Evolutionary conservation across 345 rosid genomes (phyloP).

Genomic region (Rhodomyrtus tomentosa): DNA sequence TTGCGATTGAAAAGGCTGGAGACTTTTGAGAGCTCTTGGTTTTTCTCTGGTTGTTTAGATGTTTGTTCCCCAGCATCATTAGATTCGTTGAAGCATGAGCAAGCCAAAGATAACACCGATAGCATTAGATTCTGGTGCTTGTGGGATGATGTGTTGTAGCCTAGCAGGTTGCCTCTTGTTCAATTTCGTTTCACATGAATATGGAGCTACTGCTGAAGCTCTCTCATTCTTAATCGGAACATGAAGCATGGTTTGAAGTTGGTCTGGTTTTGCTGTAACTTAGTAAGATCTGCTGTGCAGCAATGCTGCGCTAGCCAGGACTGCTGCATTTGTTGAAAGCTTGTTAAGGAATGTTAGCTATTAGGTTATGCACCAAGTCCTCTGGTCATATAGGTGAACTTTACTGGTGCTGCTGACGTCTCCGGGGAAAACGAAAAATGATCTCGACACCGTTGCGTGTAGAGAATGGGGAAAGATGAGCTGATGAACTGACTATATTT

Average conservation of each 20-base stretch:
- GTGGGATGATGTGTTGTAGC: not conserved
- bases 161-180: not conserved
- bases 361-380: not conserved
- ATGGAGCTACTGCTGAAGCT: not conserved
- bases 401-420: not conserved
- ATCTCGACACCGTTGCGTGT: not conserved
- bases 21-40: not conserved
- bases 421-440: not conserved
- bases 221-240: not conserved
- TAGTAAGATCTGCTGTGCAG: not conserved
- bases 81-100: not conserved
- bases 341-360: not conserved
- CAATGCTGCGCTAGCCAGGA: not conserved
- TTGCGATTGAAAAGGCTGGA: not conserved
- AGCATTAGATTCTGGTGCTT: not conserved
- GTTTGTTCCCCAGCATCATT: not conserved
- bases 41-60: not conserved
- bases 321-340: not conserved
- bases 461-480: not conserved
- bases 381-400: not conserved
- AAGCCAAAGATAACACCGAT: not conserved
- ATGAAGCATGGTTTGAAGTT: not conserved
- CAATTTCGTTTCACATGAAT: not conserved
- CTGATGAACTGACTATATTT: not conserved
- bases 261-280: not conserved